These are phyloP conservation scores for Globisporangium middletonii DNA, from an alignment of 352 stramenopile species.

Conservation along the genomic window DNA sequence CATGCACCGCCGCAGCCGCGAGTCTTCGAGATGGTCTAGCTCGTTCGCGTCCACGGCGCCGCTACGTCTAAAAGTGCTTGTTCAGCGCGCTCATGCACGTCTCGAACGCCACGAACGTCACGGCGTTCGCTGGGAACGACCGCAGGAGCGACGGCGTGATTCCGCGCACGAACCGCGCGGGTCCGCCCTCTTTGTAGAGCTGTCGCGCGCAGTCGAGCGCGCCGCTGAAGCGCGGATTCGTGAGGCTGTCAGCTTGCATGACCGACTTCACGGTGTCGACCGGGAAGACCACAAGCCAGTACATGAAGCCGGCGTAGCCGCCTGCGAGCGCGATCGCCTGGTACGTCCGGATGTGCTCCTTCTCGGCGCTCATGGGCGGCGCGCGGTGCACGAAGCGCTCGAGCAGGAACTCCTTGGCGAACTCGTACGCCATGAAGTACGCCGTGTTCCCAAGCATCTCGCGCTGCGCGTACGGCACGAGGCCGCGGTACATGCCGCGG, in stretches of 20 bases:
- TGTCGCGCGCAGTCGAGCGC: constrained; percentile 60
- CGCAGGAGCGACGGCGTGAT: constrained; percentile 74
- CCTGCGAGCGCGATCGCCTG: constrained; percentile 65
- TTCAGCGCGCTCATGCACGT: constrained; percentile 74
- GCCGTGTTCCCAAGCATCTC: constrained; percentile 84
- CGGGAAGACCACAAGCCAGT: constrained; percentile 77
- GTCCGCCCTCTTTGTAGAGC: constrained; percentile 63
- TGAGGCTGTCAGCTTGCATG: constrained; percentile 68
- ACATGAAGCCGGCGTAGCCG: constrained; percentile 78
- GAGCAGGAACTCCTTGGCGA: constrained; percentile 53
- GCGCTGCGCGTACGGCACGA: constrained; percentile 52
- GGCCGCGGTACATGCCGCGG: constrained; percentile 68
- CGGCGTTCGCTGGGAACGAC: constrained; percentile 76
- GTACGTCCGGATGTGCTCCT: constrained; percentile 60
- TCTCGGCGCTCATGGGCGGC: constrained; percentile 38
- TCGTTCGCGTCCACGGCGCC: neutral
- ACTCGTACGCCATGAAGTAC: constrained; percentile 84
- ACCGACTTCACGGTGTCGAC: constrained; percentile 83
- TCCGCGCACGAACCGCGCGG: constrained; percentile 66
- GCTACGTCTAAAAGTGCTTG: constrained; percentile 48
- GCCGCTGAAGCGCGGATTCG: constrained; percentile 64
- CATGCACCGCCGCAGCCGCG: too few species aligned
- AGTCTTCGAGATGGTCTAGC: neutral
- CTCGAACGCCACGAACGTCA: constrained; percentile 84
- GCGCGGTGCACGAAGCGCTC: constrained; percentile 39